Base-by-base conservation (phyloP, 2,329 filamentous ascomycete species). In the Trichoderma sp. region DNA sequence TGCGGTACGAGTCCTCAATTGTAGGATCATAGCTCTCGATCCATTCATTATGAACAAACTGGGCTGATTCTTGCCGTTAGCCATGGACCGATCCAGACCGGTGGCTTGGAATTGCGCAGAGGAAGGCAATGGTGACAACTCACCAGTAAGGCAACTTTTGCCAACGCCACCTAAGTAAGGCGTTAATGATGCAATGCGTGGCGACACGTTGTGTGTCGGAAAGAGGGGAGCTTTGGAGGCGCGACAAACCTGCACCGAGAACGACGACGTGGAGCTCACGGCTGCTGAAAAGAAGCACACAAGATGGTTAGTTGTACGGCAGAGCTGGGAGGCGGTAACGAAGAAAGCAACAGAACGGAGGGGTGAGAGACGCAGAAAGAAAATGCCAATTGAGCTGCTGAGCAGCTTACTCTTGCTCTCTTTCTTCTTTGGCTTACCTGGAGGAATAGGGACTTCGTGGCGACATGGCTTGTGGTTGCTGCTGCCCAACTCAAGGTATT, bases 1-100 rank as follows among this genome's bases (percentile, higher is more conserved):
- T 90, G 67, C 89, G 84, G 74, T 92, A 92, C 34, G 89, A 90
- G 76, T 92, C 89, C 74, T 92, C 89, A 71, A 92, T 92, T 19
- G 89, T 92, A 17, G 89, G 89, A 75, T 92, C 89, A 78, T 92
- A 92, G 76, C 88, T 91, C 78, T 96, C 92, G 75, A 96, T 94
- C 91, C 92, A 96, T 72, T 96, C 90, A 79, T 95, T 93, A 78
- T 95, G 92, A 60, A 96, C 92, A 73, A 96, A 96, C 82, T 96
- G 92, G 73, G 93, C 92, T 92, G 68, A 24, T 68, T 68, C 63
- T 60, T 59, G 67, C 52, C 58, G 70, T 72, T 19, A 71, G 70
- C 59, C 61, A 64, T 66, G 52, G 9, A 34, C n/a, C 60, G 66
- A 45, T 67, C 47, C 12, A 24, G 51, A 43, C 47, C 48, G 15